Evolutionary conservation across 208 protist genomes (phyloP).

Genomic region (Leishmania tropica): DNA sequence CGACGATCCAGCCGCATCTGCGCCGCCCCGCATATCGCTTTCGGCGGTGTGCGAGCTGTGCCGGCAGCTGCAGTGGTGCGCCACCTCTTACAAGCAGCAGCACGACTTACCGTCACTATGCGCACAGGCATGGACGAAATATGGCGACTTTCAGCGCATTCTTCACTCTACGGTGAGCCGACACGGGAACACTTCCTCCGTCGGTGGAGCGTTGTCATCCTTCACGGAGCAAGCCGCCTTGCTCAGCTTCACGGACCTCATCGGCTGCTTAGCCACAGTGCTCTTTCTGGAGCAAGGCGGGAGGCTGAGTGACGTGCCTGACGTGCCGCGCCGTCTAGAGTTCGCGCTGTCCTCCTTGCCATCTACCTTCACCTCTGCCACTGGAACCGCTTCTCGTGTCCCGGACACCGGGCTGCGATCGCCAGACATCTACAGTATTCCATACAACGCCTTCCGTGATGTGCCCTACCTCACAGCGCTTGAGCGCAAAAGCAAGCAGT

Average conservation of each 20-base stretch:
- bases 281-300: constrained; percentile 9
- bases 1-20: background rate
- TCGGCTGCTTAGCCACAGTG: constrained; percentile 26
- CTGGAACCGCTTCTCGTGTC: background rate
- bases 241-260: constrained; percentile 23
- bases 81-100: background rate
- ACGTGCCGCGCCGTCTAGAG: constrained; percentile 30
- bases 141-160: constrained; percentile 15
- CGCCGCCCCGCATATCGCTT: constrained; percentile 1
- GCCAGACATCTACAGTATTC: constrained; percentile 5
- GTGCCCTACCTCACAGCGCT: constrained; percentile 26
- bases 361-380: background rate
- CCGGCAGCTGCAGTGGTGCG: constrained; percentile 23
- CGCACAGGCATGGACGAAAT: constrained; percentile 13
- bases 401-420: background rate
- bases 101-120: constrained; percentile 8
- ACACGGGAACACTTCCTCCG: background rate
- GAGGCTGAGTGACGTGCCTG: constrained; percentile 21
- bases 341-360: constrained; percentile 14
- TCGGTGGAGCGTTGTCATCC: background rate
- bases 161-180: constrained; percentile 2
- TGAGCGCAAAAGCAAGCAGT: constrained; percentile 21
- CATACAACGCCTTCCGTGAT: constrained; percentile 31
- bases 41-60: constrained; percentile 19
- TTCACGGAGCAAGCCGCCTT: background rate